phyloP scores from a whole-genome alignment of 2,329 filamentous ascomycete genomes.

The Piedraia hortae region DNA sequence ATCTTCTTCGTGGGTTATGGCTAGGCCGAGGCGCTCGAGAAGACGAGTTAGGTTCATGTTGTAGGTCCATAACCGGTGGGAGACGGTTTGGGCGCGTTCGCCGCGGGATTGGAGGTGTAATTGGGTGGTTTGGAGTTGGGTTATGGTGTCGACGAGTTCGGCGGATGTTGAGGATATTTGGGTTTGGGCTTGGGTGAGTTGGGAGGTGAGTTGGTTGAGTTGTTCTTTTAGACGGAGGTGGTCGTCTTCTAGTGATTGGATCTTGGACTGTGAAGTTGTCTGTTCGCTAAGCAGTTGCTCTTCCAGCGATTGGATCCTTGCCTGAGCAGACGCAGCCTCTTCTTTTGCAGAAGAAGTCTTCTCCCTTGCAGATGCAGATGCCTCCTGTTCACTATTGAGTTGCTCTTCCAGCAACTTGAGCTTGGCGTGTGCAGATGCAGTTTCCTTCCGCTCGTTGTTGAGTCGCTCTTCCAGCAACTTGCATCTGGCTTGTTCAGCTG shows the following conservation, averaged over 20 bases:
- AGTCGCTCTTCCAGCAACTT: slow-evolving; percentile 13
- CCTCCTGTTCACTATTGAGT: slow-evolving; percentile 14
- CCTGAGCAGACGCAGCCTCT: slow-evolving; percentile 21
- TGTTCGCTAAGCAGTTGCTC: slow-evolving; percentile 33
- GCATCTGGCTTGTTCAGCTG: slow-evolving; percentile 9
- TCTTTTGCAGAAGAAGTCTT: slow-evolving; percentile 20
- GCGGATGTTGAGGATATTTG: too few species aligned
- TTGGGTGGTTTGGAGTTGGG: too few species aligned
- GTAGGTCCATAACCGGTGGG: slow-evolving; percentile 54
- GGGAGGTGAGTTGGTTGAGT: too few species aligned
- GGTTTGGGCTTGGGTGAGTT: too few species aligned
- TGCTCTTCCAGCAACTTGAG: slow-evolving; percentile 14
- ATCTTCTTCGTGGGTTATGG: slow-evolving; percentile 45
- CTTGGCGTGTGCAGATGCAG: slow-evolving; percentile 8
- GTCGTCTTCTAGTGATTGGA: too few species aligned
- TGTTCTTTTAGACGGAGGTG: too few species aligned
- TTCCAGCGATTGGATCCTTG: slow-evolving; percentile 19
- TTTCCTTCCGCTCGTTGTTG: slow-evolving; percentile 13
- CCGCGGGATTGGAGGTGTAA: too few species aligned
- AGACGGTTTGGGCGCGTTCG: slow-evolving; percentile 55
- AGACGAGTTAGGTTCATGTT: slow-evolving; percentile 63
- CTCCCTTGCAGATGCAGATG: slow-evolving; percentile 21
- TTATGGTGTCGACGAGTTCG: too few species aligned
- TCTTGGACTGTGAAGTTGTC: too few species aligned
- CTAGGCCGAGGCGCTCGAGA: slow-evolving; percentile 65